Conservation (phyloP, 140 eudicot genomes). For the Stevia rebaudiana region DNA sequence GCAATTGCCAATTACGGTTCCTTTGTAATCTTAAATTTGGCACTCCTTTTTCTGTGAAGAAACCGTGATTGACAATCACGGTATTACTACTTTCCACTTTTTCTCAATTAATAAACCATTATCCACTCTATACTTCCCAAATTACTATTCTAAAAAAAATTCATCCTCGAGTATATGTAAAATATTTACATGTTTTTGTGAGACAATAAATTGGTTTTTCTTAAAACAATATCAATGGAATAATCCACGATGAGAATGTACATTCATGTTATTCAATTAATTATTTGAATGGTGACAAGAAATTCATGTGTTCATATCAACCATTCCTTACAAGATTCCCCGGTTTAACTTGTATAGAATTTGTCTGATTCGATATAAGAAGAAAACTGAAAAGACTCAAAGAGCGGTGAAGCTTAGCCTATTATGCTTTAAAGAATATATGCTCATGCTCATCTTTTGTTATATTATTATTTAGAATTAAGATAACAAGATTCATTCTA, state of each 20-base stretch:
- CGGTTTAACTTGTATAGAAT: neutral
- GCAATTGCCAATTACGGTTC: no score
- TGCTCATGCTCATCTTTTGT: no score
- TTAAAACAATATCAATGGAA: neutral
- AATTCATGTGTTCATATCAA: neutral
- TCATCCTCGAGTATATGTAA: neutral
- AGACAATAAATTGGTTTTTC: neutral
- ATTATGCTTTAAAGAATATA: neutral
- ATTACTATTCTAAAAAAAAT: no score
- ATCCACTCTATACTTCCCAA: no score
- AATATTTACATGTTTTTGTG: neutral
- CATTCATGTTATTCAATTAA: neutral
- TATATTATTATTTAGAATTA: no score
- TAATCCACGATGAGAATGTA: conserved; percentile 1
- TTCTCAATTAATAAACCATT: no score
- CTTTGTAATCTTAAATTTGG: no score
- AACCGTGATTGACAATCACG: no score
- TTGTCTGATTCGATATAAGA: neutral
- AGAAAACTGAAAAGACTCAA: no score
- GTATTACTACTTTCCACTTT: no score
- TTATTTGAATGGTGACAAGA: neutral
- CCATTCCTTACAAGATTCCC: conserved; percentile 7
- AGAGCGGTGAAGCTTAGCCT: conserved; percentile 2
- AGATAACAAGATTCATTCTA: no score
- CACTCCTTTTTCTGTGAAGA: no score